Percentiles rank a stretch among this genome's conserved stretches.
Conservation (phyloP, 2,329 filamentous ascomycete genomes). For the Magnaporthiopsis rhizophila region DNA sequence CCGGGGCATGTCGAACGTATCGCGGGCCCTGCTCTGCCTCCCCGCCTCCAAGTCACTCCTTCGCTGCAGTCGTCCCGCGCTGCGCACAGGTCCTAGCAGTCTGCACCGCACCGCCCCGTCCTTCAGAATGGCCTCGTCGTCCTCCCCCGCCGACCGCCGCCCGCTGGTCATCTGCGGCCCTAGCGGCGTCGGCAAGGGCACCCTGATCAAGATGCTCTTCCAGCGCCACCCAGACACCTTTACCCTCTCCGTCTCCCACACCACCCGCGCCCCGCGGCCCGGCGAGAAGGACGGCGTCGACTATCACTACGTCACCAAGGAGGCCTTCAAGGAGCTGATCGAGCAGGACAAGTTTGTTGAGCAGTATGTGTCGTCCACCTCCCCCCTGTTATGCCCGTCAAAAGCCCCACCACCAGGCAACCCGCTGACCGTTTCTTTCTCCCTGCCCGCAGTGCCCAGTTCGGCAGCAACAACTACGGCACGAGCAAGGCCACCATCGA, state of each 20-base stretch:
- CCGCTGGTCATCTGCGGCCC: conserved; percentile 76
- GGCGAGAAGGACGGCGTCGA: conserved; percentile 70
- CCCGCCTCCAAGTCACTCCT: conserved; percentile 1
- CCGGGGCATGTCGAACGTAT: conserved; percentile 5
- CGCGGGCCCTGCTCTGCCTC: conserved; percentile 2
- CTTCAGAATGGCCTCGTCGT: conserved; percentile 3
- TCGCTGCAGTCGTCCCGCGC: not conserved
- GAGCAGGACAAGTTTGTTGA: conserved; percentile 72
- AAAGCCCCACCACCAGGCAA: not conserved
- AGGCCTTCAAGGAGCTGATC: conserved; percentile 61
- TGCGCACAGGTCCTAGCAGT: conserved; percentile 2
- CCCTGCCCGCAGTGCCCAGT: conserved; percentile 47
- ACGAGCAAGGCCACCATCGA: conserved; percentile 74
- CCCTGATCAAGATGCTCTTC: conserved; percentile 66
- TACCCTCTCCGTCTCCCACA: conserved; percentile 60
- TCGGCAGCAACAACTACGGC: conserved; percentile 80
- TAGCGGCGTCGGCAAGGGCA: conserved; percentile 74
- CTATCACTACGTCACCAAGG: conserved; percentile 69
- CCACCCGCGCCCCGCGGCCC: conserved; percentile 67
- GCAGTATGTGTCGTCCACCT: conserved; percentile 17
- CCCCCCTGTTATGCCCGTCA: not conserved
- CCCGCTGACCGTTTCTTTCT: not conserved
- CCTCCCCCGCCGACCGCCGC: conserved; percentile 38
- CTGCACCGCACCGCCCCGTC: not conserved
- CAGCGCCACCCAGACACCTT: conserved; percentile 41